Percentiles rank a stretch among this genome's conserved stretches.
Conservation (phyloP, 2,329 filamentous ascomycete species). For the Diaporthe aspalathi region DNA sequence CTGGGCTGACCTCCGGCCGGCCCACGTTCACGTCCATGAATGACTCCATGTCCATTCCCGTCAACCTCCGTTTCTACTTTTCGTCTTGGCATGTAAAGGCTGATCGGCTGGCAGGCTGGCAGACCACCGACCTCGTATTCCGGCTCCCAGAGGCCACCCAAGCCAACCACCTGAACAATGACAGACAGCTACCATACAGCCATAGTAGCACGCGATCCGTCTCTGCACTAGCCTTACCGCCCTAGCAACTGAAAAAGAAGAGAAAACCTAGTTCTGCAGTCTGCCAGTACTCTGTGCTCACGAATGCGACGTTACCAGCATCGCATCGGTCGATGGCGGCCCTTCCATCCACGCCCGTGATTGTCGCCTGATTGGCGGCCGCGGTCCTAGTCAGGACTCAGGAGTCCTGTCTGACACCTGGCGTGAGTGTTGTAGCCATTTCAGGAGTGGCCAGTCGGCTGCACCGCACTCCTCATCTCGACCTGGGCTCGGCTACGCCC, state of each 20-base stretch:
- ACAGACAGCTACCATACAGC: background rate
- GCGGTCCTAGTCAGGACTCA: conserved; percentile 19
- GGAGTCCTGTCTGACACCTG: conserved; percentile 16
- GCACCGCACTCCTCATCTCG: background rate
- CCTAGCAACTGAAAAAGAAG: background rate
- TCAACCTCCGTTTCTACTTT: conserved; percentile 25
- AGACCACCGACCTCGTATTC: conserved; percentile 30
- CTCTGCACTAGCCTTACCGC: background rate
- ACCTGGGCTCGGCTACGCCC: background rate
- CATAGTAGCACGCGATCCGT: background rate
- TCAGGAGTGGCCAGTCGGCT: conserved; percentile 1
- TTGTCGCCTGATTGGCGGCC: conserved; percentile 24
- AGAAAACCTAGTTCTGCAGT: background rate
- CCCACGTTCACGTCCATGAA: no score
- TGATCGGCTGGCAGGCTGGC: conserved; percentile 12
- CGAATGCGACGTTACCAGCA: conserved; percentile 12
- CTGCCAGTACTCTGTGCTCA: background rate
- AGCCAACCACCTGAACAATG: background rate
- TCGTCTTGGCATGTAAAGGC: conserved; percentile 17
- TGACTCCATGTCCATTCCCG: no score
- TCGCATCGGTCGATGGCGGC: conserved; percentile 1
- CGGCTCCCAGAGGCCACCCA: conserved; percentile 16
- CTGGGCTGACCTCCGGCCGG: conserved; percentile 18
- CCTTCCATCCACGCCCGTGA: background rate
- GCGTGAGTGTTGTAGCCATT: background rate